Evolutionary conservation across 1,284 basidiomycete species (phyloP).

Genomic region (Calocybe gambosa): DNA sequence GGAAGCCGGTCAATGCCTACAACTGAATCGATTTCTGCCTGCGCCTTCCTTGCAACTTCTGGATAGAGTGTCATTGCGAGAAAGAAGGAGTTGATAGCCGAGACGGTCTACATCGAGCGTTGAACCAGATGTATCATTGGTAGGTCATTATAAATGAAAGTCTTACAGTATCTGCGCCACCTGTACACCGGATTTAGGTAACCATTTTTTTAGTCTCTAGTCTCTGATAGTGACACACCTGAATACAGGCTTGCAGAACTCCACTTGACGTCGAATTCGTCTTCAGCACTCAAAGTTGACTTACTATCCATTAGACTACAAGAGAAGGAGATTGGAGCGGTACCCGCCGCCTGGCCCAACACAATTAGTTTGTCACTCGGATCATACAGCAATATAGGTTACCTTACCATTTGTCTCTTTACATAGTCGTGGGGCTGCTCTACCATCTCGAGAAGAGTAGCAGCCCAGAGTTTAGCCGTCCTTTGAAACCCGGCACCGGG

Average conservation of each 20-base stretch:
- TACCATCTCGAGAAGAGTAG: slow-evolving; percentile 45
- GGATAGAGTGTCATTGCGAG: slow-evolving; percentile 49
- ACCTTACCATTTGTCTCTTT: slow-evolving; percentile 51
- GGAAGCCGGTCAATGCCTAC: slow-evolving; percentile 57
- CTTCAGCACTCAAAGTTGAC: slow-evolving; percentile 34
- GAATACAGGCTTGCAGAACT: slow-evolving; percentile 54
- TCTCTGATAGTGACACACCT: slow-evolving; percentile 27
- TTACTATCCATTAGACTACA: slow-evolving; percentile 44
- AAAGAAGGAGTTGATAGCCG: slow-evolving; percentile 45
- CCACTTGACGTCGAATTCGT: slow-evolving; percentile 55
- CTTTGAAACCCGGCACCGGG: slow-evolving; percentile 57
- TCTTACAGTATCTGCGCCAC: slow-evolving; percentile 47
- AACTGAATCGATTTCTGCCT: slow-evolving; percentile 58
- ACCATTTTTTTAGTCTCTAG: not conserved
- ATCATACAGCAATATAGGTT: slow-evolving; percentile 13
- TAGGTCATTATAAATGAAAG: slow-evolving; percentile 13
- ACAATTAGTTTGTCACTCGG: slow-evolving; percentile 1
- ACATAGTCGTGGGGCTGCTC: slow-evolving; percentile 52
- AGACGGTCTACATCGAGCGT: slow-evolving; percentile 35
- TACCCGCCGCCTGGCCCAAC: slow-evolving; percentile 40
- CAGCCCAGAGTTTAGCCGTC: slow-evolving; percentile 44
- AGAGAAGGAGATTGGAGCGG: slow-evolving; percentile 44
- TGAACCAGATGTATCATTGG: not conserved
- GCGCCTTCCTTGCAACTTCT: slow-evolving; percentile 46
- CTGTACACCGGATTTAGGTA: slow-evolving; percentile 19